These are phyloP conservation scores for Dactylella cylindrospora DNA, from an alignment of 2,329 filamentous ascomycete genomes.

Conservation along the genomic window DNA sequence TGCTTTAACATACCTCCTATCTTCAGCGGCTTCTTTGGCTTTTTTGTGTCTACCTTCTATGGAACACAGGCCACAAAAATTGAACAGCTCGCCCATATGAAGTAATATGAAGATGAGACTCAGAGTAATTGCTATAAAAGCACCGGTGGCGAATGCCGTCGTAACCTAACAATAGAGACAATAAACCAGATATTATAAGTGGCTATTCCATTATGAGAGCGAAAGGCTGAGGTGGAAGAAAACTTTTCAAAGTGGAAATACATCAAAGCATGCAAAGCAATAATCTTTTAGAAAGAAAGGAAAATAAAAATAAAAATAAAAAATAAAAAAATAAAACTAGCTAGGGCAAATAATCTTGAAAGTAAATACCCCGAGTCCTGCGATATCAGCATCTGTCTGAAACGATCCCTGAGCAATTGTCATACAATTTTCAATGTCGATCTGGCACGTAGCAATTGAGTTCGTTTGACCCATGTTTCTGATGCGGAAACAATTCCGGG, in stretches of 20 bases:
- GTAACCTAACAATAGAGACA: neutral
- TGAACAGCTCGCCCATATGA: neutral
- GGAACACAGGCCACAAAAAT: neutral
- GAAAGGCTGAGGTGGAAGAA: no score
- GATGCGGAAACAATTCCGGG: no score
- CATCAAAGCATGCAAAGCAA: neutral
- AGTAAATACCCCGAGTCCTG: slow-evolving; percentile 1
- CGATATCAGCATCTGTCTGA: slow-evolving; percentile 1
- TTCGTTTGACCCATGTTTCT: neutral
- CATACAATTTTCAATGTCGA: neutral
- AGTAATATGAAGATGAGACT: neutral
- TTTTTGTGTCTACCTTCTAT: neutral
- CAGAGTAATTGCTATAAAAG: neutral
- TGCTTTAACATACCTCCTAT: neutral
- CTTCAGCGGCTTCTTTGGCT: neutral
- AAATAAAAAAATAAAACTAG: no score
- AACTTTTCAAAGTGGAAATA: neutral
- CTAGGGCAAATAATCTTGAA: no score
- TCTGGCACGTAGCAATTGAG: neutral
- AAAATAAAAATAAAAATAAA: no score
- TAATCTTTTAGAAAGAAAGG: no score
- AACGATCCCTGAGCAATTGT: neutral
- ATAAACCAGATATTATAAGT: neutral
- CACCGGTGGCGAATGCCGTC: neutral
- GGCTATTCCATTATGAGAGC: neutral